Evolutionary conservation across 371 early-diverging fungal genomes (phyloP).

Genomic region (Rhizopus arrhizus): DNA sequence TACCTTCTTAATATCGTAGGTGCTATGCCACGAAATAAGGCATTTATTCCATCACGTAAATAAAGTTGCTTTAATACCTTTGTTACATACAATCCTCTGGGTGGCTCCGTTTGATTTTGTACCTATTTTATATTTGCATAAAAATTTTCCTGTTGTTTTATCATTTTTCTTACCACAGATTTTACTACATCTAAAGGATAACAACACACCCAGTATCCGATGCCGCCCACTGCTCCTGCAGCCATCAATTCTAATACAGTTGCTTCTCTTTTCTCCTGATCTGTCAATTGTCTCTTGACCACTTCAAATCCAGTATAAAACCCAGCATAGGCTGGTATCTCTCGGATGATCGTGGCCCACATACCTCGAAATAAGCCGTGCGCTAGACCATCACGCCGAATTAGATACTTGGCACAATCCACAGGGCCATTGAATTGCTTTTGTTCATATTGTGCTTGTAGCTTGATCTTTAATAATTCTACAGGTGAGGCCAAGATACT

Average conservation of each 20-base stretch:
- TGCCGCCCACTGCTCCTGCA: conserved; percentile 76
- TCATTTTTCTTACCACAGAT: conserved; percentile 59
- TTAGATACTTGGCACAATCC: conserved; percentile 66
- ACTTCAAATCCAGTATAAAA: conserved; percentile 83
- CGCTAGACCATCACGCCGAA: conserved; percentile 63
- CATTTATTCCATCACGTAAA: conserved; percentile 54
- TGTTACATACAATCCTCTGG: conserved; percentile 65
- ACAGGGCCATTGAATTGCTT: conserved; percentile 59
- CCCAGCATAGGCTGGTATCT: conserved; percentile 84
- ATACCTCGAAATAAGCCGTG: conserved; percentile 79
- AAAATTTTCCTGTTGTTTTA: background rate
- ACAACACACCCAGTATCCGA: conserved; percentile 79
- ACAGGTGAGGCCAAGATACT: conserved; percentile 79
- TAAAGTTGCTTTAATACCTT: conserved; percentile 55
- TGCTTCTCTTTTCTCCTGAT: conserved; percentile 42
- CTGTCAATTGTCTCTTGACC: conserved; percentile 63
- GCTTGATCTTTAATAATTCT: conserved; percentile 78
- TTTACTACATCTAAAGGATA: conserved; percentile 88
- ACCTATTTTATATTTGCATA: conserved; percentile 30
- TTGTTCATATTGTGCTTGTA: conserved; percentile 73
- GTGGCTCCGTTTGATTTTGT: conserved; percentile 63
- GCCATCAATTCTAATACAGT: conserved; percentile 65
- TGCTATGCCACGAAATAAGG: conserved; percentile 66
- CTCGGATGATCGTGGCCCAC: conserved; percentile 76
- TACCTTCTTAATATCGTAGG: conserved; percentile 58